A percentile compares a stretch with the other conserved stretches of the same genome.
Conservation (phyloP, 2,329 filamentous ascomycete genomes). For the Monilinia polystroma region DNA sequence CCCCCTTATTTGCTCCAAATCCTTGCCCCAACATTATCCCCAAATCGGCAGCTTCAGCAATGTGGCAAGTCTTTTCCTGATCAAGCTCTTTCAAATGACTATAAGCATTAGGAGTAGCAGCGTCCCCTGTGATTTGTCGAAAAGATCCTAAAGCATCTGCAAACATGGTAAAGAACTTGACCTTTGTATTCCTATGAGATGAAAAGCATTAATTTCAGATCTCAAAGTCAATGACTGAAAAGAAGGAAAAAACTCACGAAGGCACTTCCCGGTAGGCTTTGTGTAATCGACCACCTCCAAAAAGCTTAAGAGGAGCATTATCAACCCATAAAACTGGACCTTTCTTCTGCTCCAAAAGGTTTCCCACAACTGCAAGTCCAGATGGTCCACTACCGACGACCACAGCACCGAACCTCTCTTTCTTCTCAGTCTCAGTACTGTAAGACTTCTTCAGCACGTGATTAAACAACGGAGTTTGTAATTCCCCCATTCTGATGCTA, state of each 20-base stretch:
- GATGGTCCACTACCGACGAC: constrained; percentile 60
- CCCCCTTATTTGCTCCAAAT: constrained; percentile 43
- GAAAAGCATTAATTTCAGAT: background rate
- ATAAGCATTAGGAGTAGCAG: constrained; percentile 54
- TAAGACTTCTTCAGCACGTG: constrained; percentile 4
- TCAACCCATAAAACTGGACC: constrained; percentile 59
- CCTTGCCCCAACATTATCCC: constrained; percentile 47
- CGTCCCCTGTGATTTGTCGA: constrained; percentile 47
- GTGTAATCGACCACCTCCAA: constrained; percentile 53
- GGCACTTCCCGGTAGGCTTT: constrained; percentile 60
- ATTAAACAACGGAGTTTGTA: background rate
- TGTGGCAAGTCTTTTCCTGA: constrained; percentile 56
- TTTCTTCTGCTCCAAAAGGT: constrained; percentile 55
- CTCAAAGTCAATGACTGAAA: too few species aligned
- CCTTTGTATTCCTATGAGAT: constrained; percentile 56
- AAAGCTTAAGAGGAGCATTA: constrained; percentile 41
- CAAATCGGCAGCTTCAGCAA: constrained; percentile 59
- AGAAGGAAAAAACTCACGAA: constrained; percentile 37
- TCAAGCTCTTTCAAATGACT: constrained; percentile 52
- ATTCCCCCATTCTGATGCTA: constrained; percentile 1
- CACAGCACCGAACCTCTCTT: constrained; percentile 49
- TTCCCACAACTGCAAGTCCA: constrained; percentile 61
- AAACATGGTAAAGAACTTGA: constrained; percentile 57
- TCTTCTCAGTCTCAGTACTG: background rate
- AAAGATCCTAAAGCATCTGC: constrained; percentile 55